Conservation (phyloP, 352 stramenopile genomes). For the Phytophthora palmivora region DNA sequence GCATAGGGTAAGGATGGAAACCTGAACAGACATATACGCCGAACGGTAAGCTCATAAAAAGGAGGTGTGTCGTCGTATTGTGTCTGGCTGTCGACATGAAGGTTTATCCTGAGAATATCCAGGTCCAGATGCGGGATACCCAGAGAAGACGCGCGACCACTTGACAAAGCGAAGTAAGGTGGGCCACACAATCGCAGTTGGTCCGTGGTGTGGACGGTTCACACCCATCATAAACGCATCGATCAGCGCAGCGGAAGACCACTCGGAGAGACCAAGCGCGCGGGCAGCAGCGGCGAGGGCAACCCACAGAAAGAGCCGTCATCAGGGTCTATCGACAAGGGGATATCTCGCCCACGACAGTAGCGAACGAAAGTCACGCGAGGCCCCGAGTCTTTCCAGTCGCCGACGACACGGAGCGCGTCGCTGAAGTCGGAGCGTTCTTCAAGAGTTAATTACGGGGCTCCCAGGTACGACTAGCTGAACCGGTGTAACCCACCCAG, state of each 20-base stretch:
- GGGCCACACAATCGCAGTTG: neutral
- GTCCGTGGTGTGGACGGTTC: neutral
- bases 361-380: neutral
- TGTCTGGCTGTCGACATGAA: neutral
- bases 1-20: neutral
- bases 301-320: neutral
- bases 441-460: neutral
- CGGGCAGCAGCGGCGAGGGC: neutral
- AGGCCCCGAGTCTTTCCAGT: neutral
- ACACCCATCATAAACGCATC: neutral
- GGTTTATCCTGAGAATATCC: neutral
- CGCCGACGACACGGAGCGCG: neutral
- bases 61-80: neutral
- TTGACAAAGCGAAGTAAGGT: neutral
- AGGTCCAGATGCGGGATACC: neutral
- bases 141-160: neutral
- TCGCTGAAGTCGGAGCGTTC: conserved; percentile 1
- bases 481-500: neutral
- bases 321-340: neutral
- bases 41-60: neutral
- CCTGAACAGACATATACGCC: neutral
- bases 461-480: neutral
- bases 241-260: neutral
- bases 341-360: neutral
- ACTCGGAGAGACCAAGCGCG: neutral